Conservation (phyloP, 2,329 filamentous ascomycete genomes). For the Penicillium sp. region DNA sequence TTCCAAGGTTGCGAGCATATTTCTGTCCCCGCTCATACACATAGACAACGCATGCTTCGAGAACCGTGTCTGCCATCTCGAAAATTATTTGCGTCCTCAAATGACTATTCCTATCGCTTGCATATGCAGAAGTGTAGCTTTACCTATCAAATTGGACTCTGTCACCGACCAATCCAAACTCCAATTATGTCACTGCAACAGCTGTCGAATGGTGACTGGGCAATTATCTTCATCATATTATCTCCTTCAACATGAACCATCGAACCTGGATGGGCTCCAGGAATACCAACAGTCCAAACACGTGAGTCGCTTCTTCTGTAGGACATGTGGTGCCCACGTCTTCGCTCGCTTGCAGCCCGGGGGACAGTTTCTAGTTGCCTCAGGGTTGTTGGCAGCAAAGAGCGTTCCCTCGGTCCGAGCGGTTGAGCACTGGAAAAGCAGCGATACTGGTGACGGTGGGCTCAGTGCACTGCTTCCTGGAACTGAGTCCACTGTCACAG, state of each 20-base stretch:
- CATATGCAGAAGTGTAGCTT: constrained; percentile 27
- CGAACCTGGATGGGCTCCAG: constrained; percentile 36
- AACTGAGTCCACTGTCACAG: constrained; percentile 8
- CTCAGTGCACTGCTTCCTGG: constrained; percentile 27
- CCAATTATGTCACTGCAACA: constrained; percentile 53
- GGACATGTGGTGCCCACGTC: constrained; percentile 49
- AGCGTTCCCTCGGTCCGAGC: constrained; percentile 18
- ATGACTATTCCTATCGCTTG: constrained; percentile 27
- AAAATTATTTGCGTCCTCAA: background rate
- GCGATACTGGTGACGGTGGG: constrained; percentile 31
- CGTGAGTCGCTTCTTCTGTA: constrained; percentile 50
- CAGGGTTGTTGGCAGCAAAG: constrained; percentile 27
- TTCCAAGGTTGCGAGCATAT: constrained; percentile 26
- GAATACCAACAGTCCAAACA: constrained; percentile 45
- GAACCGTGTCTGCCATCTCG: background rate
- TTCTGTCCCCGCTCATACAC: constrained; percentile 27
- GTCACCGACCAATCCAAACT: constrained; percentile 20
- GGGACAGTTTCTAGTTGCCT: constrained; percentile 33
- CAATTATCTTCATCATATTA: constrained; percentile 47
- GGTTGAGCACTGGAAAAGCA: constrained; percentile 29
- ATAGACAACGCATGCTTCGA: constrained; percentile 17
- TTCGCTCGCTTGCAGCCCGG: constrained; percentile 27
- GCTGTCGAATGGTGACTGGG: constrained; percentile 51
- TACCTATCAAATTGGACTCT: constrained; percentile 25
- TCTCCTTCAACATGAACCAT: constrained; percentile 36